Conservation (phyloP, 2,329 filamentous ascomycete species). For the Aspergillus fumigatiaffinis region DNA sequence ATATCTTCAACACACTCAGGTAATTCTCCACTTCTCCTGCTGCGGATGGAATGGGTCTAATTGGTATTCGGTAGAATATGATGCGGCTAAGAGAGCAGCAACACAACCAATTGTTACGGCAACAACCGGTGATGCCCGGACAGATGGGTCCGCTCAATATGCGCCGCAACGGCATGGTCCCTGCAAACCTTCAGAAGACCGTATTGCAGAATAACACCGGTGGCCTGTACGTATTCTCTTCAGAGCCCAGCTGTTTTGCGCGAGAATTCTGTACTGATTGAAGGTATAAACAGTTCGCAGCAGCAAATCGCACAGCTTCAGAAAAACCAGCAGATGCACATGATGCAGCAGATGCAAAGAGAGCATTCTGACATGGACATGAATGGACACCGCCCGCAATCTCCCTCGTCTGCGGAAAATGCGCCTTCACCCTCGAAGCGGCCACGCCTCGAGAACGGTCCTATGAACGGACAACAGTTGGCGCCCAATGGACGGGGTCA, state of each 20-base stretch:
- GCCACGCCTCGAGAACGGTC: slow-evolving; percentile 70
- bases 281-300: slow-evolving; percentile 46
- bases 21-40: slow-evolving; percentile 34
- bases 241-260: slow-evolving; percentile 1
- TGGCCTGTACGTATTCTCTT: slow-evolving; percentile 34
- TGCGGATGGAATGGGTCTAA: slow-evolving; percentile 13
- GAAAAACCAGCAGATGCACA: slow-evolving; percentile 51
- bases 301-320: slow-evolving; percentile 69
- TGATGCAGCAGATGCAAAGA: slow-evolving; percentile 79
- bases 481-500: slow-evolving; percentile 69
- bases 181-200: slow-evolving; percentile 59
- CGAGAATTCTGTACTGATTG: slow-evolving; percentile 19
- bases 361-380: slow-evolving; percentile 85
- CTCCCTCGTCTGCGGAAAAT: slow-evolving; percentile 78
- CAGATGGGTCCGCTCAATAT: slow-evolving; percentile 60
- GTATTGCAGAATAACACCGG: slow-evolving; percentile 69
- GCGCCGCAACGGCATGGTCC: slow-evolving; percentile 44
- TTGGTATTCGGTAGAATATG: slow-evolving; percentile 48
- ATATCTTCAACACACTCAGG: slow-evolving; percentile 81
- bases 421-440: slow-evolving; percentile 90
- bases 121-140: slow-evolving; percentile 58
- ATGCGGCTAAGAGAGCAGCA: slow-evolving; percentile 70
- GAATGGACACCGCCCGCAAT: slow-evolving; percentile 74
- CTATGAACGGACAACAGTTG: slow-evolving; percentile 73
- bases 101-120: slow-evolving; percentile 72